Conservation (phyloP, 257 asterid genomes). For the Solanum megistacrolobum region DNA sequence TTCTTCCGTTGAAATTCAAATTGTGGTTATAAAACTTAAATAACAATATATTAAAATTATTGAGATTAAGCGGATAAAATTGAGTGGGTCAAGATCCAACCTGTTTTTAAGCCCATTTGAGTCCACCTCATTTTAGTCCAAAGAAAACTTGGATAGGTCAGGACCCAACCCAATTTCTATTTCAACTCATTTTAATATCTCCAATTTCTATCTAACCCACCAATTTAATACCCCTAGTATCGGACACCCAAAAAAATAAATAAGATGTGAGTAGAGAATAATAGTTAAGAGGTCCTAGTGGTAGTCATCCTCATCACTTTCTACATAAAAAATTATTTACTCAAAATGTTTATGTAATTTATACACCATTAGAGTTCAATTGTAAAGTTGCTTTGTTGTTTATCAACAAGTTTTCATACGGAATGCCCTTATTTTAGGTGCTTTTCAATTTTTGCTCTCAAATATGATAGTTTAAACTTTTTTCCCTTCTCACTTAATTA, state of each 20-base stretch:
- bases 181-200: too few species aligned
- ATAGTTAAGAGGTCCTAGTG: background rate
- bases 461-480: too few species aligned
- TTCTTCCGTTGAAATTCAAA: background rate
- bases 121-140: fast-evolving
- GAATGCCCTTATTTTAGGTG: background rate
- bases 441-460: background rate
- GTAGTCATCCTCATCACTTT: background rate
- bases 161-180: fast-evolving
- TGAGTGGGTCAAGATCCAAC: background rate
- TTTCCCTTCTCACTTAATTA: background rate
- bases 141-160: too few species aligned
- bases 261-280: background rate
- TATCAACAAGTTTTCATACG: background rate
- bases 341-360: background rate
- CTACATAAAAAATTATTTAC: background rate
- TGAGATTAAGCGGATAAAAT: background rate
- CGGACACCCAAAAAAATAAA: too few species aligned
- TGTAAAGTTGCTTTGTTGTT: background rate
- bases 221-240: too few species aligned
- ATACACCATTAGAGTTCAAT: background rate
- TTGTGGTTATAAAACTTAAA: background rate
- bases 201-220: background rate
- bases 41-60: too few species aligned
- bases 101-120: background rate